Percentiles rank a stretch among this genome's conserved stretches.
Evolutionary conservation across 176 grass and related monocot genomes (phyloP).

Genomic region (Musa acuminata): DNA sequence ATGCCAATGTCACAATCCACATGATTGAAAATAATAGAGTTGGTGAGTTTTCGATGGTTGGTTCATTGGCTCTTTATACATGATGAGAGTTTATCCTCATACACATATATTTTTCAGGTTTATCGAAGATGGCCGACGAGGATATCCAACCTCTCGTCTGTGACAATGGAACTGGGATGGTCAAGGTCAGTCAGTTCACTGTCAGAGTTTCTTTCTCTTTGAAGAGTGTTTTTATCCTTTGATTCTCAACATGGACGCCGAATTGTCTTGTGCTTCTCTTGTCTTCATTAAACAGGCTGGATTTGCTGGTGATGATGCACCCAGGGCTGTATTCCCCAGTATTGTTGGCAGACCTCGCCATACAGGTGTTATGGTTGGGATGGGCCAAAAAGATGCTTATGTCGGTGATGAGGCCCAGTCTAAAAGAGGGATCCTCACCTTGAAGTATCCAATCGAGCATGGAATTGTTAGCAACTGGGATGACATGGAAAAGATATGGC

Average conservation of each 20-base stretch:
- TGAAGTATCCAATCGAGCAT: not conserved
- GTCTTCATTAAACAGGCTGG: not conserved
- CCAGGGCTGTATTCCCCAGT: not conserved
- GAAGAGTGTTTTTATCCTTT: not conserved
- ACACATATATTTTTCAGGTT: not conserved
- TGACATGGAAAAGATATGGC: conserved; percentile 1
- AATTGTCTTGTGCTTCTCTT: not conserved
- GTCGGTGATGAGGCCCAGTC: not conserved
- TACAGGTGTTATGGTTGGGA: not conserved
- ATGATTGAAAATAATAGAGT: not conserved
- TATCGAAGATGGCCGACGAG: not conserved
- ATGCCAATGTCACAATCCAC: too few species aligned
- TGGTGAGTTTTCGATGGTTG: not conserved
- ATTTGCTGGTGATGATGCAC: not conserved
- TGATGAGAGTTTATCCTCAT: not conserved
- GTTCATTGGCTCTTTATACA: not conserved
- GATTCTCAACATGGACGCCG: not conserved
- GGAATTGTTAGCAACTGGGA: conserved; percentile 2
- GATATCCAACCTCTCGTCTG: conserved; percentile 2
- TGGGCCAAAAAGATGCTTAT: not conserved
- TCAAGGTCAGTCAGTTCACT: not conserved
- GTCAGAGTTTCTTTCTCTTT: not conserved
- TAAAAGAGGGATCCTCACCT: not conserved
- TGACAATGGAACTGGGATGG: not conserved
- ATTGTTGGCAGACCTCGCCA: not conserved